Percentiles rank a stretch among this genome's conserved stretches.
Evolutionary conservation across 805 yeast species (phyloP).

Genomic region (Jamesozyma lodderae): DNA sequence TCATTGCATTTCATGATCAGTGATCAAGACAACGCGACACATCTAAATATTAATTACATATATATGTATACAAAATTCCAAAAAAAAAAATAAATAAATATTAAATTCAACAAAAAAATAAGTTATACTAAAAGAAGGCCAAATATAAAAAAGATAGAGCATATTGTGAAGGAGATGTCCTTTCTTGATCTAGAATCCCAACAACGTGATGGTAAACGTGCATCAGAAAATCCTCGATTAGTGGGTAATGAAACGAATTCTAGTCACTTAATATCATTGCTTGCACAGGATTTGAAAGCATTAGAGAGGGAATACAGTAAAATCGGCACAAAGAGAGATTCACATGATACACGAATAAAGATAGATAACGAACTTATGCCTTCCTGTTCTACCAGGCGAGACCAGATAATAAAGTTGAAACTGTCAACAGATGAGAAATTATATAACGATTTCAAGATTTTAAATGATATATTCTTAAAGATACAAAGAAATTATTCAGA

Average conservation of each 20-base stretch:
- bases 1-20: no score
- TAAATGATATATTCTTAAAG: slow-evolving; percentile 38
- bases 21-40: no score
- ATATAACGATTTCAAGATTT: slow-evolving; percentile 44
- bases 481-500: slow-evolving; percentile 42
- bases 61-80: background rate
- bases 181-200: slow-evolving; percentile 19
- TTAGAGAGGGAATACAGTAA: slow-evolving; percentile 11
- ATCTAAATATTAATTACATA: no score
- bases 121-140: background rate
- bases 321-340: slow-evolving; percentile 31
- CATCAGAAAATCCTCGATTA: background rate
- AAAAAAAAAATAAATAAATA: background rate
- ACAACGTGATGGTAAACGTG: background rate
- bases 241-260: background rate
- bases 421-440: slow-evolving; percentile 31
- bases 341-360: slow-evolving; percentile 26
- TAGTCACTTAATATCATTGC: slow-evolving; percentile 8
- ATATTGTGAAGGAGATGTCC: slow-evolving; percentile 12
- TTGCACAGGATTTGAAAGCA: slow-evolving; percentile 11
- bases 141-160: background rate
- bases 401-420: slow-evolving; percentile 10
- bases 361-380: slow-evolving; percentile 21
- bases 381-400: slow-evolving; percentile 12
- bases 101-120: background rate